These are phyloP conservation scores for Aspergillus alliaceus DNA, from an alignment of 2,329 filamentous ascomycete species.

Conservation along the genomic window DNA sequence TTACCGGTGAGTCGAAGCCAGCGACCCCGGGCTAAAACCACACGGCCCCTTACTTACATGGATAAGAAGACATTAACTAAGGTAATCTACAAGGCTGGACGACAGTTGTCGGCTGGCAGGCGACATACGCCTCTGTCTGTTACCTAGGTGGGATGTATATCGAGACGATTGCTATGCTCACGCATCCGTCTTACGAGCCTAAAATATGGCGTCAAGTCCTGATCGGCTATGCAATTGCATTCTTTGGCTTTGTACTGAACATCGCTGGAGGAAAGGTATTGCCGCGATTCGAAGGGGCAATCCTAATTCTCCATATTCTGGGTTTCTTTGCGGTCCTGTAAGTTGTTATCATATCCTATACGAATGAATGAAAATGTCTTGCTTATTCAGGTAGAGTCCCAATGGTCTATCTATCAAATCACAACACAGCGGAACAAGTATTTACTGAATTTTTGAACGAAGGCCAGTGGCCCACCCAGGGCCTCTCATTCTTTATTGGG, in stretches of 20 bases:
- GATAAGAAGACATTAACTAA: too few species aligned
- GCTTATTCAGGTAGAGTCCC: slow-evolving; percentile 31
- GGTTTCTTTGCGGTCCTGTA: slow-evolving; percentile 53
- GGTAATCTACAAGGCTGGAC: slow-evolving; percentile 39
- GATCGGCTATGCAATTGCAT: background rate
- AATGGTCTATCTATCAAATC: slow-evolving; percentile 43
- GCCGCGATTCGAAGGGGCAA: slow-evolving; percentile 49
- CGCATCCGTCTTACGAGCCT: slow-evolving; percentile 35
- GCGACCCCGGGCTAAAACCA: too few species aligned
- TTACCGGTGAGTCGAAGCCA: slow-evolving; percentile 31
- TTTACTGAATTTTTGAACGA: slow-evolving; percentile 52
- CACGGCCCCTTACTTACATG: too few species aligned
- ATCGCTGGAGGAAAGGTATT: slow-evolving; percentile 43
- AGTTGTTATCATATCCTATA: background rate
- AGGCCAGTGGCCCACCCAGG: slow-evolving; percentile 22
- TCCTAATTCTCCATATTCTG: slow-evolving; percentile 52
- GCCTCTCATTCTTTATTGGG: slow-evolving; percentile 28
- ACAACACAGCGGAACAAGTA: slow-evolving; percentile 24
- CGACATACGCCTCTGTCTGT: slow-evolving; percentile 37
- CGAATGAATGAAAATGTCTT: background rate
- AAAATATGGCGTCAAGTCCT: slow-evolving; percentile 45
- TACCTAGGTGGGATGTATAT: slow-evolving; percentile 34
- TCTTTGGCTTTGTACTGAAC: slow-evolving; percentile 33
- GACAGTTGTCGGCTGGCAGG: slow-evolving; percentile 45
- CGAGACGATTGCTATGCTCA: slow-evolving; percentile 40